phyloP scores from a whole-genome alignment of 108 stramenopile species.

The Skeletonema menzelii region DNA sequence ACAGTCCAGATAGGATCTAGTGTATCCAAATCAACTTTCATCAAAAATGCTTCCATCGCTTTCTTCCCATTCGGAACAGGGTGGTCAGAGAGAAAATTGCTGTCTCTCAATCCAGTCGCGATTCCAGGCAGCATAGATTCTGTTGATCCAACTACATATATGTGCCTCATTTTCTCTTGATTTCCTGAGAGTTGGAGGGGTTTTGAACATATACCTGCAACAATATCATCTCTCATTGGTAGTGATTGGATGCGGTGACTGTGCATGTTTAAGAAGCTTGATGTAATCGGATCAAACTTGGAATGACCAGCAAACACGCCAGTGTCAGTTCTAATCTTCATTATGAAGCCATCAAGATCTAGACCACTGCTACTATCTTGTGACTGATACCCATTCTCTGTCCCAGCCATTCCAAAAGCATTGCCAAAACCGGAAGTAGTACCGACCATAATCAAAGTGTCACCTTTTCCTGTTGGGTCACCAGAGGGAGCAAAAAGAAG shows the following conservation, averaged over 20 bases:
- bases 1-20: constrained; percentile 54
- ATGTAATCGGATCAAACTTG: constrained; percentile 26
- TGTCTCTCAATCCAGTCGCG: constrained; percentile 8
- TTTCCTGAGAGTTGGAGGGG: constrained; percentile 27
- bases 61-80: constrained; percentile 19
- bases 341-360: constrained; percentile 53
- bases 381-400: not conserved
- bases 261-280: constrained; percentile 26
- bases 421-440: constrained; percentile 37
- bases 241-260: constrained; percentile 23
- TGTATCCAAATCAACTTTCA: constrained; percentile 49
- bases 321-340: constrained; percentile 39
- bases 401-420: constrained; percentile 40
- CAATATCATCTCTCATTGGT: constrained; percentile 31
- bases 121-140: constrained; percentile 25
- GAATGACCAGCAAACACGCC: constrained; percentile 32
- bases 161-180: constrained; percentile 17
- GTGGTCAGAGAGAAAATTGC: constrained; percentile 9
- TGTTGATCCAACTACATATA: constrained; percentile 59
- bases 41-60: constrained; percentile 50
- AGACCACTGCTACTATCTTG: constrained; percentile 17
- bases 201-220: constrained; percentile 35
- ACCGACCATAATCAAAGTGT: constrained; percentile 44
- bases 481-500: constrained; percentile 40
- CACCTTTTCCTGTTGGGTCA: constrained; percentile 6